phyloP scores from a whole-genome alignment of 805 yeast genomes.

The Teunomyces stri region DNA sequence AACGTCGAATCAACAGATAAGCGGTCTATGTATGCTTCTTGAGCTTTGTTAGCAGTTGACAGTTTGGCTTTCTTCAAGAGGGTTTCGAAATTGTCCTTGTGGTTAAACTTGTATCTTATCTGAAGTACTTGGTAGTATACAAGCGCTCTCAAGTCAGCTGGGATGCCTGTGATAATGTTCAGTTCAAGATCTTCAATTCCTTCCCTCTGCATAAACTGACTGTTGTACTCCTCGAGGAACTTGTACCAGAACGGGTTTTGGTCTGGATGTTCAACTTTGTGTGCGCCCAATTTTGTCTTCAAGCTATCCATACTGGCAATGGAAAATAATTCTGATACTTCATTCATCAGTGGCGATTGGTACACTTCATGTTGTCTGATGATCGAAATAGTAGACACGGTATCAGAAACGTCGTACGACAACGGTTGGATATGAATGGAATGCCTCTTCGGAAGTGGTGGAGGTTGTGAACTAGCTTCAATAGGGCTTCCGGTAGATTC shows the following conservation, averaged over 20 bases:
- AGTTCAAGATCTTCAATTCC: conserved; percentile 17
- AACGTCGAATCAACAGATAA: conserved; percentile 15
- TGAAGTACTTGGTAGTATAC: conserved; percentile 34
- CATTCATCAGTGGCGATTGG: conserved; percentile 24
- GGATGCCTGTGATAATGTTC: conserved; percentile 28
- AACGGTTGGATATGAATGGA: background rate
- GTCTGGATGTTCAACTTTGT: background rate
- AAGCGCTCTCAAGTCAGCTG: conserved; percentile 25
- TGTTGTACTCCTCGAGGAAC: conserved; percentile 15
- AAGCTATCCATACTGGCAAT: conserved; percentile 4
- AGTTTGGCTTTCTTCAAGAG: conserved; percentile 22
- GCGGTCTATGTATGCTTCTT: conserved; percentile 15
- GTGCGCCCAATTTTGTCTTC: conserved; percentile 2
- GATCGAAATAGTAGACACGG: conserved; percentile 20
- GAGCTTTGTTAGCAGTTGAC: conserved; percentile 7
- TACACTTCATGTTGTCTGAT: conserved; percentile 25
- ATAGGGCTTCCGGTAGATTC: conserved; percentile 2
- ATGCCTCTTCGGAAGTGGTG: background rate
- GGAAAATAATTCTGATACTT: conserved; percentile 24
- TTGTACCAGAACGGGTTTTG: conserved; percentile 18
- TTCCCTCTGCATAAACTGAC: conserved; percentile 8
- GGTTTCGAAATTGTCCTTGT: conserved; percentile 27
- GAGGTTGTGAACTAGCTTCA: background rate
- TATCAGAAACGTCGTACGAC: conserved; percentile 16
- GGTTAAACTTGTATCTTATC: conserved; percentile 26